Evolutionary conservation across 768 basidiomycete genomes (phyloP).

Genomic region (Coprinopsis marcescibilis): DNA sequence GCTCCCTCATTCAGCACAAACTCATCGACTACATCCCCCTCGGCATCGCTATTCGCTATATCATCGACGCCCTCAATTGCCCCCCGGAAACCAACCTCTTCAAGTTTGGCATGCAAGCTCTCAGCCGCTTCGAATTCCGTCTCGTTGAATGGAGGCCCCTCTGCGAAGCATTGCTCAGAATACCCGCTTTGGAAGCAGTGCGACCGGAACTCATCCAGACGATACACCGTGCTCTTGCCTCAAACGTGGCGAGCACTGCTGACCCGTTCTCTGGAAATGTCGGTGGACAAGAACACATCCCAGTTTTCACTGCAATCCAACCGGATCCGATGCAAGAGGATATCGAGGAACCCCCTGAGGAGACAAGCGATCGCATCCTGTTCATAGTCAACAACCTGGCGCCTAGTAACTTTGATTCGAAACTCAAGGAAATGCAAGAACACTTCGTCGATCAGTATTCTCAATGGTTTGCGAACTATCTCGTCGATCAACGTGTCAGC

Average conservation of each 20-base stretch:
- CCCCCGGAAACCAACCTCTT: constrained; percentile 90
- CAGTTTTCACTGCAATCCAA: constrained; percentile 73
- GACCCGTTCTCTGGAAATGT: constrained; percentile 16
- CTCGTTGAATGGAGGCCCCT: constrained; percentile 90
- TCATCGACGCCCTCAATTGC: constrained; percentile 89
- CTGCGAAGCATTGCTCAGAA: constrained; percentile 82
- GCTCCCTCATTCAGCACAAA: constrained; percentile 89
- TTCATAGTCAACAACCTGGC: constrained; percentile 99
- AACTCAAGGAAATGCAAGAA: constrained; percentile 79
- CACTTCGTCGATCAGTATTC: constrained; percentile 81
- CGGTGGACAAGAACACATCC: constrained; percentile 31
- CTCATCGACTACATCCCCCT: constrained; percentile 92
- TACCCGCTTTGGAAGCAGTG: constrained; percentile 80
- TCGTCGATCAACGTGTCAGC: constrained; percentile 93
- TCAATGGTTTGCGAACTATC: constrained; percentile 96
- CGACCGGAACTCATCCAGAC: constrained; percentile 74
- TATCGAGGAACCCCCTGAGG: constrained; percentile 71
- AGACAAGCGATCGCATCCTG: constrained; percentile 85
- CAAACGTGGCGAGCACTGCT: constrained; percentile 38
- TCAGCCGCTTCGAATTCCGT: constrained; percentile 80
- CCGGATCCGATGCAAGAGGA: constrained; percentile 62
- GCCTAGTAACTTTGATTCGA: constrained; percentile 85
- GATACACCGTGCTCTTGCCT: constrained; percentile 66
- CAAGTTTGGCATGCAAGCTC: constrained; percentile 90
- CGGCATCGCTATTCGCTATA: constrained; percentile 94